Conservation (phyloP, 306 rosid genomes). For the Dicorynia guianensis region DNA sequence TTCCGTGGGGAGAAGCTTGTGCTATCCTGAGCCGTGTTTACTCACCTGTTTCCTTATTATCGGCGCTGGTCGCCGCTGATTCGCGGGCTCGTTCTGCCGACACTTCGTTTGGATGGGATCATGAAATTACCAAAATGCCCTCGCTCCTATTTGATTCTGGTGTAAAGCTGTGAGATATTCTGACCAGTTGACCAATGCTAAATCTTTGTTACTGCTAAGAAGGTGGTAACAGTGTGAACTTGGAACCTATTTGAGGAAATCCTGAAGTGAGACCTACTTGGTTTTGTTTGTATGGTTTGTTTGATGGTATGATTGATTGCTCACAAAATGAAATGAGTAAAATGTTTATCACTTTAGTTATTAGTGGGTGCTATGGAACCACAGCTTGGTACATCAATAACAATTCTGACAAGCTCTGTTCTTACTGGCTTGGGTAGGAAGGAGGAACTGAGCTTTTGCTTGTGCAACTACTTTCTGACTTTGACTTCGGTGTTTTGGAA, state of each 20-base stretch:
- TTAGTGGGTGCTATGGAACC: neutral
- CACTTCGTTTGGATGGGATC: neutral
- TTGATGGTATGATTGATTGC: neutral
- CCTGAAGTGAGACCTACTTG: neutral
- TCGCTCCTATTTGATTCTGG: neutral
- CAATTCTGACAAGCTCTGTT: neutral
- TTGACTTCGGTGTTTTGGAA: slow-evolving; percentile 23
- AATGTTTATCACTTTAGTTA: neutral
- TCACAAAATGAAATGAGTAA: neutral
- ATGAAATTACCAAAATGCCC: slow-evolving; percentile 52
- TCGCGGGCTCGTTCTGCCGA: neutral
- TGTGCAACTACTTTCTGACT: neutral
- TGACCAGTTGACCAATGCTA: slow-evolving; percentile 24
- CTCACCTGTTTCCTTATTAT: neutral
- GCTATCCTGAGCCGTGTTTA: slow-evolving; percentile 10
- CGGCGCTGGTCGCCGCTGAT: slow-evolving; percentile 13
- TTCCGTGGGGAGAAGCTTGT: slow-evolving; percentile 21
- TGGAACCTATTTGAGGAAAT: slow-evolving; percentile 19
- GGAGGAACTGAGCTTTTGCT: neutral
- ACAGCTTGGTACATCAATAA: neutral
- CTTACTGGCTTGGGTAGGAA: neutral
- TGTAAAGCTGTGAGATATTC: slow-evolving; percentile 29
- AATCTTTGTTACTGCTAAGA: neutral
- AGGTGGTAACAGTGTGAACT: slow-evolving; percentile 23
- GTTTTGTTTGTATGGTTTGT: slow-evolving; percentile 25